Conservation (phyloP, 2,329 filamentous ascomycete genomes). For the Raffaelea ambrosiae region DNA sequence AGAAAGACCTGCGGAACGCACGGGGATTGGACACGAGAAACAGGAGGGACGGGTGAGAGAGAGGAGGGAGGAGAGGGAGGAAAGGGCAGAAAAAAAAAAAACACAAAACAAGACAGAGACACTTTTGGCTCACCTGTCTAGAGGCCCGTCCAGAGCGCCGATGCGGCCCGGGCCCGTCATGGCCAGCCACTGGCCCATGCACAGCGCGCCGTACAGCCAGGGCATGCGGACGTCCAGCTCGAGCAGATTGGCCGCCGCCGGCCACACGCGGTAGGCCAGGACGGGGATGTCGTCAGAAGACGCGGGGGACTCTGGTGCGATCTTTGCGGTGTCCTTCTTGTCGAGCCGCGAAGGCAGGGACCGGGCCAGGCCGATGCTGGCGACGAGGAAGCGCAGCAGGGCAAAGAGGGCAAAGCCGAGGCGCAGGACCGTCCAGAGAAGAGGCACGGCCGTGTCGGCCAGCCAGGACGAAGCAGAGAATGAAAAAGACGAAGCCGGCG, state of each 20-base stretch:
- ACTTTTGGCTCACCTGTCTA: conserved; percentile 96
- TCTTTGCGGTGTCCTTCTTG: neutral
- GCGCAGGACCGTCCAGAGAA: conserved; percentile 52
- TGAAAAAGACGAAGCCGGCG: neutral
- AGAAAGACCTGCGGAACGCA: too few relatives aligned
- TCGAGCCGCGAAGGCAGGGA: conserved; percentile 45
- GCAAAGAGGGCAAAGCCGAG: conserved; percentile 48
- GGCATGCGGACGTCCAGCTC: conserved; percentile 78
- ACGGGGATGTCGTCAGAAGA: conserved; percentile 45
- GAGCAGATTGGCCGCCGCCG: conserved; percentile 62
- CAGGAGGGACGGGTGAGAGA: neutral
- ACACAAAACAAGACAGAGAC: neutral
- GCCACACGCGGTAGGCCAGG: conserved; percentile 68
- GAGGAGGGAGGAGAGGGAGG: neutral
- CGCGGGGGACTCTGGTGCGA: neutral
- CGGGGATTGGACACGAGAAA: too few relatives aligned
- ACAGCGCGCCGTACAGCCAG: conserved; percentile 71
- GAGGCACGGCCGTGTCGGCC: conserved; percentile 21
- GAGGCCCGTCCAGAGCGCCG: conserved; percentile 63
- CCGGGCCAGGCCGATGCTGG: conserved; percentile 57
- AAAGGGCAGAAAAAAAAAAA: neutral
- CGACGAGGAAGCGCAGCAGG: conserved; percentile 56
- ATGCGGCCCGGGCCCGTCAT: conserved; percentile 67
- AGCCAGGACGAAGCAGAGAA: too few relatives aligned
- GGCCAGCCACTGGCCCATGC: conserved; percentile 66